These are phyloP conservation scores for Colletotrichum karsti DNA, from an alignment of 2,329 filamentous ascomycete genomes.

Conservation along the genomic window DNA sequence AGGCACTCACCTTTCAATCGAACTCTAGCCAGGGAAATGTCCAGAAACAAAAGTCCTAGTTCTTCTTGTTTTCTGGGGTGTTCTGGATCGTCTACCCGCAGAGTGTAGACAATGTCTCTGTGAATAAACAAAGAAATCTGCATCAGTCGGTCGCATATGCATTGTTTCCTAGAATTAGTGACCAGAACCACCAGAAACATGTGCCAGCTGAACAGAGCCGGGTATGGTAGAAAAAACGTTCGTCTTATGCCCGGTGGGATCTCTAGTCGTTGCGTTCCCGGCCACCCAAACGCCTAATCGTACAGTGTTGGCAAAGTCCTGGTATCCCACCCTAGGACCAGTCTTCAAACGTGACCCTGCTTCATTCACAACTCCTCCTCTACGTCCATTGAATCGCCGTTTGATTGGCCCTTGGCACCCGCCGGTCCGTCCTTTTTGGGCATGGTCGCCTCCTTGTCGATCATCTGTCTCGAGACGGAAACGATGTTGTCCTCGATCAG, in stretches of 20 bases:
- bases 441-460: slow-evolving; percentile 97
- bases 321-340: slow-evolving; percentile 30
- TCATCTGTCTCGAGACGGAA: slow-evolving; percentile 98
- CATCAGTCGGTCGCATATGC: not conserved
- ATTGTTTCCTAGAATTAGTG: not conserved
- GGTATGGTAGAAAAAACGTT: slow-evolving; percentile 8
- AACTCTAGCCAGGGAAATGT: too few species aligned
- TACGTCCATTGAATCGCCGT: slow-evolving; percentile 73
- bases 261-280: slow-evolving; percentile 30
- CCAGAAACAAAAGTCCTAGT: too few species aligned
- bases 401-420: slow-evolving; percentile 56
- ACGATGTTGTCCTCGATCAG: slow-evolving; percentile 99
- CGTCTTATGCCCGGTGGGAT: slow-evolving; percentile 24
- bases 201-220: not conserved
- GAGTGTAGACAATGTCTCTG: not conserved
- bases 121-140: not conserved
- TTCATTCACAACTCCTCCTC: slow-evolving; percentile 62
- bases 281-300: slow-evolving; percentile 36
- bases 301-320: slow-evolving; percentile 32
- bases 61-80: not conserved
- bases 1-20: too few species aligned
- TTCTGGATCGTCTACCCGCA: not conserved
- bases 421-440: slow-evolving; percentile 71
- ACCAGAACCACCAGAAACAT: not conserved
- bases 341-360: slow-evolving; percentile 6